Conservation (phyloP, 192 early-diverging fungal genomes). For the Backusella parvicylindrica region DNA sequence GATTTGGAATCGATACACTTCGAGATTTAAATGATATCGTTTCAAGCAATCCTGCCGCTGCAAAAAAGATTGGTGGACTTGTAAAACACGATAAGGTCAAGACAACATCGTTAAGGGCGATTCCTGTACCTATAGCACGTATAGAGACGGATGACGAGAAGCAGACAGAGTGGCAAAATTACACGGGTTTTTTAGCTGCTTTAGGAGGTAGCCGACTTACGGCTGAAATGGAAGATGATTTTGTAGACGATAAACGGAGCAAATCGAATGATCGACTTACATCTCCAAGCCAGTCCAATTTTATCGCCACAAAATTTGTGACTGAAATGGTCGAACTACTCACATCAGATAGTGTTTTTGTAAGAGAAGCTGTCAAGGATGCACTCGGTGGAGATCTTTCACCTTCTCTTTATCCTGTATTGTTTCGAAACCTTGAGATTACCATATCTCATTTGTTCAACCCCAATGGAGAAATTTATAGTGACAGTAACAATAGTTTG, state of each 20-base stretch:
- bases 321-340: slow-evolving; percentile 68
- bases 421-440: slow-evolving; percentile 53
- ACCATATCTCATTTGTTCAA: slow-evolving; percentile 61
- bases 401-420: slow-evolving; percentile 55
- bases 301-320: slow-evolving; percentile 66
- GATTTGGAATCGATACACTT: background rate
- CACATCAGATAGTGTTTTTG: slow-evolving; percentile 64
- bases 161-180: slow-evolving; percentile 73
- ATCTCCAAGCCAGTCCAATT: background rate
- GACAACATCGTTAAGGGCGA: background rate
- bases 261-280: background rate
- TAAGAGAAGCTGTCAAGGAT: slow-evolving; percentile 74
- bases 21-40: slow-evolving; percentile 4
- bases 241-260: background rate
- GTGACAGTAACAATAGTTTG: slow-evolving; percentile 51
- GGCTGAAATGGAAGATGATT: slow-evolving; percentile 2
- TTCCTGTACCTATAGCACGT: background rate
- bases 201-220: slow-evolving; percentile 60
- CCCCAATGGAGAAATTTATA: slow-evolving; percentile 47
- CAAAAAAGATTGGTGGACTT: slow-evolving; percentile 5
- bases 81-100: slow-evolving; percentile 4
- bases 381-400: slow-evolving; percentile 72
- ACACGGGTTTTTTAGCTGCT: slow-evolving; percentile 75
- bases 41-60: background rate
- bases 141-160: slow-evolving; percentile 28